Evolutionary conservation across 1,284 basidiomycete species (phyloP).

Genomic region (Ceratobasidium sp.): DNA sequence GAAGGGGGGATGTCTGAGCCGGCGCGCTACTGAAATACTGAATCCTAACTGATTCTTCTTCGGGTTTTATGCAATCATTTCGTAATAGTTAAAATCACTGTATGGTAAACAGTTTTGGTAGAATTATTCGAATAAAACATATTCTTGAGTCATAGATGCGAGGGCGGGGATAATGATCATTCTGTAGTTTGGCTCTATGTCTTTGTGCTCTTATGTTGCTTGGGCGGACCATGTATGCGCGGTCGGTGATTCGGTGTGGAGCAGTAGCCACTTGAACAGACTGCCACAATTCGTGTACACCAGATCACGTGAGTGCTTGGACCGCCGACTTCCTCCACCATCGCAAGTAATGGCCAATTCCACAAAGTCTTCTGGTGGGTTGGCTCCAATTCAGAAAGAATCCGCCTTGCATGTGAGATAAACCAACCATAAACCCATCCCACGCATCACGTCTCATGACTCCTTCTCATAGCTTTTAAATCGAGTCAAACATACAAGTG

Average conservation of each 20-base stretch:
- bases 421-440: not conserved
- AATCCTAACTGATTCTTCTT: not conserved
- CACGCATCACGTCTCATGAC: not conserved
- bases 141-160: too few species aligned
- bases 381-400: not conserved
- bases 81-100: not conserved
- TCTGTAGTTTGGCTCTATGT: too few species aligned
- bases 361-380: not conserved
- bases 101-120: not conserved
- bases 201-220: too few species aligned
- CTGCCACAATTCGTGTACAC: too few species aligned
- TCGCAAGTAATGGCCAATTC: not conserved
- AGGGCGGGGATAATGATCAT: too few species aligned
- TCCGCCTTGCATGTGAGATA: slow-evolving; percentile 1
- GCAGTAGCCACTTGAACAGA: too few species aligned
- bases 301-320: too few species aligned
- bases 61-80: not conserved
- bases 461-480: not conserved
- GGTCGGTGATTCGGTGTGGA: too few species aligned
- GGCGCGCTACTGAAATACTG: not conserved
- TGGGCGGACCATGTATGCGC: too few species aligned
- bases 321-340: too few species aligned
- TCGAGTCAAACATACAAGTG: slow-evolving; percentile 4
- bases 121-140: not conserved
- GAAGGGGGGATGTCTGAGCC: not conserved